phyloP scores from a whole-genome alignment of 495 filamentous ascomycete genomes.

The Lophiostoma macrostomum region DNA sequence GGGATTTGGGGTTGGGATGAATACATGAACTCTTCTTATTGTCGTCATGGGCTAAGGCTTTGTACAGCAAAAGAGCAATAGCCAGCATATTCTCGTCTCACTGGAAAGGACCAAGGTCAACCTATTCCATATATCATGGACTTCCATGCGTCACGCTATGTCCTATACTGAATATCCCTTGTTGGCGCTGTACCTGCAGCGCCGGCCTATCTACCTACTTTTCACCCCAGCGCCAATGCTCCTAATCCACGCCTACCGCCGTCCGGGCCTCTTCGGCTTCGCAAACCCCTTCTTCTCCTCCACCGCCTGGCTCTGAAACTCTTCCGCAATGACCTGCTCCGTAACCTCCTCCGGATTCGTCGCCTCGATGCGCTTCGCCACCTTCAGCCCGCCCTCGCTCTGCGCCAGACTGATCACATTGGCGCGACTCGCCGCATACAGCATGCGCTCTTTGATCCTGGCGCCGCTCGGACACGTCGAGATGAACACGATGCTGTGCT shows the following conservation, averaged over 20 bases:
- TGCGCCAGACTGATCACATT: constrained; percentile 66
- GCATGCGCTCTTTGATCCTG: constrained; percentile 90
- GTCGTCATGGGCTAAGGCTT: too few relatives aligned
- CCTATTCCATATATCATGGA: too few relatives aligned
- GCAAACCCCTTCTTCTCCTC: constrained; percentile 67
- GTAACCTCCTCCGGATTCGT: constrained; percentile 75
- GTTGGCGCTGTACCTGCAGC: too few relatives aligned
- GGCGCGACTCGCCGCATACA: constrained; percentile 81
- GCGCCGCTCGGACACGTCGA: constrained; percentile 83
- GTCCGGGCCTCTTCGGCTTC: constrained; percentile 84
- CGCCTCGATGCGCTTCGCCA: constrained; percentile 76
- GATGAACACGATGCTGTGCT: constrained; percentile 77
- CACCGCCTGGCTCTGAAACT: constrained; percentile 65
- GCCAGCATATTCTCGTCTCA: too few relatives aligned
- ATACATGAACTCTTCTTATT: too few relatives aligned
- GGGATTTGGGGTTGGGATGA: too few relatives aligned
- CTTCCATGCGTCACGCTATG: too few relatives aligned
- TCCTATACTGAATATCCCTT: too few relatives aligned
- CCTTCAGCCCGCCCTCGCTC: constrained; percentile 64
- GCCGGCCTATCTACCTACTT: too few relatives aligned
- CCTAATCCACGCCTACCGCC: constrained; percentile 28
- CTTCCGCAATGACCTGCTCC: constrained; percentile 63
- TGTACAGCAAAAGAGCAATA: too few relatives aligned
- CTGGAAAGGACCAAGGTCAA: too few relatives aligned
- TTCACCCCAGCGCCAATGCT: background rate